Evolutionary conservation across 169 alveolate genomes (phyloP), one percentile per base, ranked within the genome.

Genomic region (Plasmodium falciparum): DNA sequence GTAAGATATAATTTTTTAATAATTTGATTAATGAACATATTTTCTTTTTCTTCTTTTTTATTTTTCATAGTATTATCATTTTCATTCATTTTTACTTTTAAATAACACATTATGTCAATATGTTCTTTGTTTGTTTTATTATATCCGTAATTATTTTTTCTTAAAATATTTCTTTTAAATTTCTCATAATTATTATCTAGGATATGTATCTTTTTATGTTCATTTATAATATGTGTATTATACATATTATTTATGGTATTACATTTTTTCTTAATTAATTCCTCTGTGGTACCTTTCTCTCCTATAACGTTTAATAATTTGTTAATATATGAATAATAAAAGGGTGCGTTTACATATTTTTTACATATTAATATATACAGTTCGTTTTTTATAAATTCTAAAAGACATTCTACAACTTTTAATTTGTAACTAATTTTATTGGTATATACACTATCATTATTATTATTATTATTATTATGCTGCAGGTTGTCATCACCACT

Each of bases 1-100:
- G 89, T 78, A 5, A 65, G 73, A 78, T 78, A 78, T 66, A 78
- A 78, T 24, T 78, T 78, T 66, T 78, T 78, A 54, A 78, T 59
- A 52, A 78, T 67, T 65, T 78, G 75, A 78, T 78, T 78, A 47
- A 78, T 78, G 54, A 78, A 59, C 13, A 59, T 49, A 52, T 78
- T 78, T 78, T 78, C 89, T 15, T 45, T 78, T 78, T 78, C 89
- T 71, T 63, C 76, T 50, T 78, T 78, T 78, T 78, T 78, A 78
- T 50, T 47, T 65, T 78, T 76, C 49, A 65, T 71, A 20, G 63
- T 66, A 76, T 24, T 63, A 47, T 76, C 89, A 29, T 11, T 76
- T 45, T 78, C 89, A 70, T 78, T 52, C 89, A 78, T 78, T 78
- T 78, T 78, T 49, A 78, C 89, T 26, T 78, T 78, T 17, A 78